Conservation (phyloP, 148 eudicot species). For the Talinum fruticosum region DNA sequence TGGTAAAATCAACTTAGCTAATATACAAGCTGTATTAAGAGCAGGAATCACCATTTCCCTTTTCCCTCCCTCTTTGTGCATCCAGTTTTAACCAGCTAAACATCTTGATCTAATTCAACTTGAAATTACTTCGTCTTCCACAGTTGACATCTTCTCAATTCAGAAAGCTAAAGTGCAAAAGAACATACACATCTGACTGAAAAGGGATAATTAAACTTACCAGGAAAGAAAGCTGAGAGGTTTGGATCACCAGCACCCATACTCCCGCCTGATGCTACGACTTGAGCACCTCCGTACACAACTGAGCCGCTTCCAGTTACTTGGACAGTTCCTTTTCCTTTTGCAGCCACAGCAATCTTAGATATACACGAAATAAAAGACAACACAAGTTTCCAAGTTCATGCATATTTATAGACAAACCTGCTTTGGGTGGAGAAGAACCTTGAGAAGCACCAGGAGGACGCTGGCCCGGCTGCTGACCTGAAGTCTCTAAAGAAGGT, state of each 20-base stretch:
- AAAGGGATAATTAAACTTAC: slow-evolving; percentile 26
- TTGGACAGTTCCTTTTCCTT: slow-evolving; percentile 61
- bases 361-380: slow-evolving; percentile 44
- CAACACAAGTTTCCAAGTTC: slow-evolving; percentile 43
- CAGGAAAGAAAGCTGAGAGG: slow-evolving; percentile 76
- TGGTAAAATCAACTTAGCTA: too few species aligned
- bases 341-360: slow-evolving; percentile 48
- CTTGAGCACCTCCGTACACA: slow-evolving; percentile 66
- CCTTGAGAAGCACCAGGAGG: slow-evolving; percentile 52
- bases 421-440: slow-evolving; percentile 57
- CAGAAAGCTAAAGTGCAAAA: background rate
- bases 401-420: slow-evolving; percentile 32
- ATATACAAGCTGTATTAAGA: too few species aligned
- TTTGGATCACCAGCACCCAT: slow-evolving; percentile 68
- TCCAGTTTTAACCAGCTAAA: too few species aligned
- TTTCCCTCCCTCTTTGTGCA: too few species aligned
- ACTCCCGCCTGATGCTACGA: slow-evolving; percentile 53
- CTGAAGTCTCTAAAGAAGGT: slow-evolving; percentile 43
- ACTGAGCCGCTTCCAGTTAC: slow-evolving; percentile 65
- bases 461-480: slow-evolving; percentile 49
- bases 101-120: too few species aligned
- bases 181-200: background rate
- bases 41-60: too few species aligned
- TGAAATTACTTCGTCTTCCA: too few species aligned
- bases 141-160: background rate